phyloP scores from a whole-genome alignment of 352 stramenopile genomes.

The Salisapilia sapeloensis region DNA sequence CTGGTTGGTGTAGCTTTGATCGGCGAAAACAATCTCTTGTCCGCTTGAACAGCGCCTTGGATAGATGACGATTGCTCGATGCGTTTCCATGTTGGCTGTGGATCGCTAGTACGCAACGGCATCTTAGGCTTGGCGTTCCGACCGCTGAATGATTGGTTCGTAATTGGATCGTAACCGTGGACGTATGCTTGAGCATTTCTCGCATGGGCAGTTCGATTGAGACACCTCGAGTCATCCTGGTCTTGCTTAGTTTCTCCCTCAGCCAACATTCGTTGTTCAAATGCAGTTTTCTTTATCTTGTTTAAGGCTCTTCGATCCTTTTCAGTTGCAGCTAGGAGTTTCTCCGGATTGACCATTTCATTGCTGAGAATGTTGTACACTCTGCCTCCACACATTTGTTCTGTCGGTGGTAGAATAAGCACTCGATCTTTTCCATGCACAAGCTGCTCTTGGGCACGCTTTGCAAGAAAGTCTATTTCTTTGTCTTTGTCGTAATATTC shows the following conservation, averaged over 20 bases:
- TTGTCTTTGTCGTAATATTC: slow-evolving; percentile 36
- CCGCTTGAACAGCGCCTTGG: slow-evolving; percentile 1
- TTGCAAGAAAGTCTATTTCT: slow-evolving; percentile 24
- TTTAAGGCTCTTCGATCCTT: slow-evolving; percentile 28
- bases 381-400: slow-evolving; percentile 48
- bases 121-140: slow-evolving; percentile 22
- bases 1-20: neutral
- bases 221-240: slow-evolving; percentile 18
- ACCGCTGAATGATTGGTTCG: slow-evolving; percentile 34
- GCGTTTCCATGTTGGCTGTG: slow-evolving; percentile 18
- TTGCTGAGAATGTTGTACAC: slow-evolving; percentile 74
- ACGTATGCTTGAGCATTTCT: slow-evolving; percentile 29
- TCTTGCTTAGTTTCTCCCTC: slow-evolving; percentile 16
- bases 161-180: slow-evolving; percentile 49
- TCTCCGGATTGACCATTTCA: slow-evolving; percentile 23
- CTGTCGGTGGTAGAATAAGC: slow-evolving; percentile 23
- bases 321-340: slow-evolving; percentile 17
- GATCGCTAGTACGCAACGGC: slow-evolving; percentile 22
- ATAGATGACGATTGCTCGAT: slow-evolving; percentile 1
- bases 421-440: slow-evolving; percentile 33
- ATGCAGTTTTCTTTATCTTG: slow-evolving; percentile 39
- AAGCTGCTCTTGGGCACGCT: slow-evolving; percentile 17
- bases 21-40: neutral
- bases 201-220: slow-evolving; percentile 47
- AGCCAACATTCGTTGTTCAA: slow-evolving; percentile 27